These are phyloP conservation scores for Angomonas desouzai DNA, from an alignment of 208 protist species.

Conservation along the genomic window DNA sequence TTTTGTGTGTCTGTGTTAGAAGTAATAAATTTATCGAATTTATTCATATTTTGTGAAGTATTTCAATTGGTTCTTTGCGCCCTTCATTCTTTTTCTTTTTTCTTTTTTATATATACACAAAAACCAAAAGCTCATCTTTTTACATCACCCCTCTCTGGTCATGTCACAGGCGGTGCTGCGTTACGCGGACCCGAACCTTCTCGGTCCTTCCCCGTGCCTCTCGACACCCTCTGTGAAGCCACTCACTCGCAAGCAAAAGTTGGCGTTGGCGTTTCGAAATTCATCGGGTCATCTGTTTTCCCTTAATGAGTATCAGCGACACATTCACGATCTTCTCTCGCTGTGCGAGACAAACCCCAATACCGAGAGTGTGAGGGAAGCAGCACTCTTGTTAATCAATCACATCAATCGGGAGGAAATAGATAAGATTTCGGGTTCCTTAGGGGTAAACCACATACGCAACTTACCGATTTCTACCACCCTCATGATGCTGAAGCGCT, in stretches of 20 bases:
- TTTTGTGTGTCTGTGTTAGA: neutral
- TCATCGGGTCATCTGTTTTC: slow-evolving; percentile 3
- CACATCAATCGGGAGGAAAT: slow-evolving; percentile 10
- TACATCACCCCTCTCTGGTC: neutral
- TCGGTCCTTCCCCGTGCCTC: neutral
- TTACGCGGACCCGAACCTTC: neutral
- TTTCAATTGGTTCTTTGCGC: too few relatives aligned
- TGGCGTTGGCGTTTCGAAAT: neutral
- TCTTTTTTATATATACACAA: slow-evolving; percentile 6
- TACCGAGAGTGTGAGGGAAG: neutral
- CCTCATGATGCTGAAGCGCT: slow-evolving; percentile 41
- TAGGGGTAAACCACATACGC: neutral
- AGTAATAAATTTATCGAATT: too few relatives aligned
- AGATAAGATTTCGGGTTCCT: slow-evolving; percentile 3
- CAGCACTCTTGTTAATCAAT: neutral
- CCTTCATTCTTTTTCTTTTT: too few relatives aligned
- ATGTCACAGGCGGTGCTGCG: neutral
- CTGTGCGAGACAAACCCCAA: neutral
- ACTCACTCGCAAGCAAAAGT: neutral
- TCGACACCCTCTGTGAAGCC: neutral
- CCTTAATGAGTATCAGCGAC: slow-evolving; percentile 19
- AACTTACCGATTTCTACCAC: slow-evolving; percentile 26
- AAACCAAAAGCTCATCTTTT: slow-evolving; percentile 3
- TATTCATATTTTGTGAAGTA: too few relatives aligned
- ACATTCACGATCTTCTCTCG: slow-evolving; percentile 10